Percentiles rank a stretch among this genome's conserved stretches.
Evolutionary conservation across 768 basidiomycete genomes (phyloP).

Genomic region (Suillus subaureus): DNA sequence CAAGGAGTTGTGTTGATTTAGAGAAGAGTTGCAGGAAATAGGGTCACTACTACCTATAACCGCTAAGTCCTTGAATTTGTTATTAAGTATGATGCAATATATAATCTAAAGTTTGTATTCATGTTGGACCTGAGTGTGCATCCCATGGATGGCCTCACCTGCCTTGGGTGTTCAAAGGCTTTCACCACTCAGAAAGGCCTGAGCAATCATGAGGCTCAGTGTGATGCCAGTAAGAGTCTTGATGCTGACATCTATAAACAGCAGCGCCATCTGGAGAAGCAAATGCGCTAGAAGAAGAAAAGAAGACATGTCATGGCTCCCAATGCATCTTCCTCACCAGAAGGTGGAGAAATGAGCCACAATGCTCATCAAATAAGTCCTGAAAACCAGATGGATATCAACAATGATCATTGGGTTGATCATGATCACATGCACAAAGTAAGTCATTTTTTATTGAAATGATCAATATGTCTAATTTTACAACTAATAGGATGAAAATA

Average conservation of each 20-base stretch:
- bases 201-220: not conserved
- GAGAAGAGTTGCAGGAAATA: no score
- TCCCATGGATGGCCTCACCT: slow-evolving; percentile 1
- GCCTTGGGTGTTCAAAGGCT: not conserved
- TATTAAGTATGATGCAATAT: no score
- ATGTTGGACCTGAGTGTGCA: no score
- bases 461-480: not conserved
- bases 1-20: no score
- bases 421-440: not conserved
- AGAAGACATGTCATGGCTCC: not conserved
- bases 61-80: no score
- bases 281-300: not conserved
- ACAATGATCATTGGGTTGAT: not conserved
- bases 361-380: no score
- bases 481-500: not conserved
- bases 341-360: not conserved
- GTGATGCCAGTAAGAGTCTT: not conserved
- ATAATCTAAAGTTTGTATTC: no score
- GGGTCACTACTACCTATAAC: no score
- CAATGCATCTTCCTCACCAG: not conserved
- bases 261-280: not conserved
- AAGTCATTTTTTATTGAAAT: no score
- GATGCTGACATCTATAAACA: slow-evolving; percentile 2
- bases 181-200: slow-evolving; percentile 2
- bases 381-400: not conserved